Evolutionary conservation across 768 basidiomycete species (phyloP), one percentile per base, ranked within the genome.

Genomic region (Suillus sp.): DNA sequence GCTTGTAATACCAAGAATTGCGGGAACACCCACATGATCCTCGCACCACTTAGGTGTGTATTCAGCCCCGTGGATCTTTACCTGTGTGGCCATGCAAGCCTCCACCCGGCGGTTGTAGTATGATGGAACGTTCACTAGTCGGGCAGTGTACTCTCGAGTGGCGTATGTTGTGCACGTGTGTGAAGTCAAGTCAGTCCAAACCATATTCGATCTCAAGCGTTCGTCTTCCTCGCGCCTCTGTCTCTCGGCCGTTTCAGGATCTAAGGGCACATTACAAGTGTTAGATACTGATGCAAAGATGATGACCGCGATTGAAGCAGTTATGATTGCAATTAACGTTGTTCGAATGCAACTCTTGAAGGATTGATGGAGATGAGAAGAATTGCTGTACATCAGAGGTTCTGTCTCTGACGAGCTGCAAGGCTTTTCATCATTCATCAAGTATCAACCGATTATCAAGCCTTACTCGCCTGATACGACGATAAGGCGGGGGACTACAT

Each of bases 71-170:
- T 75, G 74, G 22, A 74, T 20, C 22, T 67, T 66, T 1, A 74
- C 63, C 1, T 68, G 54, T 1, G 65, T 75, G 10, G 62, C 67
- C 42, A 51, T 72, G 64, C 73, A 74, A 8, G 69, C 69, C 16
- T 69, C 66, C 3, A 75, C n/a, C 7, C 64, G 65, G 1, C 16
- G 63, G 43, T 57, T 64, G 63, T 73, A 76, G 7, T 57, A 30
- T 10, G 32, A 22, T 1, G 75, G 77, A 1, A 75, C 61, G 45
- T 78, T 78, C 54, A 65, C 64, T 0, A 78, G 61, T 8, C 67
- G 58, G 0, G 77, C 76, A 13, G 71, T 70, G 10, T 75, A 78
- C 62, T 71, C 69, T 43, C 73, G 65, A 32, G 70, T 71, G 2
- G 65, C 72, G 20, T 71, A 76, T 0, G 70, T 67, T 27, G 61